A percentile compares a stretch with the other conserved stretches of the same genome.
Conservation (phyloP, 768 basidiomycete genomes). For the Sarcomyxa edulis region DNA sequence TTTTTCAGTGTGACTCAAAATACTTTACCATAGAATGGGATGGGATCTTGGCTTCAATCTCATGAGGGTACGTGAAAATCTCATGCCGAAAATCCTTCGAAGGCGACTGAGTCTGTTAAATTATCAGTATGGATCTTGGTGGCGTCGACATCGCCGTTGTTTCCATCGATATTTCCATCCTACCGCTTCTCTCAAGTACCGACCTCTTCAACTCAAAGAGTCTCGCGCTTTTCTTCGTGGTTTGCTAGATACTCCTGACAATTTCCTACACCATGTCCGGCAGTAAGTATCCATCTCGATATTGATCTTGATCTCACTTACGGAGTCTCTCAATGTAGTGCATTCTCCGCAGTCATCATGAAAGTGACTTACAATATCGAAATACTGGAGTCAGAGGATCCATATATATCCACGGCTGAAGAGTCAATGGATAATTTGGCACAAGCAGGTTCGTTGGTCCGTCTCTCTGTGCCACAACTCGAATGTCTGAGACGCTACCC, state of each 20-base stretch:
- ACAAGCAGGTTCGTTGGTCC: too few species aligned
- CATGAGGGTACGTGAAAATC: conserved; percentile 7
- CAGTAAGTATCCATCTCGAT: too few species aligned
- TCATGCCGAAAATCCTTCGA: background rate
- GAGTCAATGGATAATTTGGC: conserved; percentile 18
- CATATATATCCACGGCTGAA: conserved; percentile 1
- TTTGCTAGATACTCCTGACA: conserved; percentile 3
- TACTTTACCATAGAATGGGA: conserved; percentile 2
- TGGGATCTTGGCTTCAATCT: conserved; percentile 6
- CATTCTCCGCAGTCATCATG: background rate
- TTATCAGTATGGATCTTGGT: too few species aligned
- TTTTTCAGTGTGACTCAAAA: too few species aligned
- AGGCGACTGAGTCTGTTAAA: conserved; percentile 3
- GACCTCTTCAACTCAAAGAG: too few species aligned
- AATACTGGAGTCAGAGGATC: conserved; percentile 5
- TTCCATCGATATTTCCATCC: too few species aligned
- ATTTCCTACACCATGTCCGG: conserved; percentile 5
- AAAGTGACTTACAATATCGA: background rate
- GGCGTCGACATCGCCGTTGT: background rate
- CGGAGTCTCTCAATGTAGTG: background rate
- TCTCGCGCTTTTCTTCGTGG: conserved; percentile 2
- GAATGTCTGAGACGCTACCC: conserved; percentile 21
- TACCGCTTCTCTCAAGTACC: too few species aligned
- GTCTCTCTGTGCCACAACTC: too few species aligned
- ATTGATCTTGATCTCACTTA: too few species aligned